A percentile compares a stretch with the other conserved stretches of the same genome.
Evolutionary conservation across 768 basidiomycete species (phyloP).

Genomic region (Pleurotus djamor): DNA sequence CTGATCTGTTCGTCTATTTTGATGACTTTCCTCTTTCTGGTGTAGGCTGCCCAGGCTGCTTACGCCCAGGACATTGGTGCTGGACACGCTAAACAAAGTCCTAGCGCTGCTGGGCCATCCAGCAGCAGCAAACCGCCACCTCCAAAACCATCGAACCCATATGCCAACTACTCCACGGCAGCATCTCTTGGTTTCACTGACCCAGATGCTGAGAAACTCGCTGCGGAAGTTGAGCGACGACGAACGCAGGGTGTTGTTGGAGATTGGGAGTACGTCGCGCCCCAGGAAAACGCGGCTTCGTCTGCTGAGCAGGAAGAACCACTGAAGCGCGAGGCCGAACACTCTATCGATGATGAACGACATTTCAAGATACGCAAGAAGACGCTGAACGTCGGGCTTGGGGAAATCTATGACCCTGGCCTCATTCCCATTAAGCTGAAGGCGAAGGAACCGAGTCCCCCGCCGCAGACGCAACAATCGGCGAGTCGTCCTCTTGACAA

Average conservation of each 20-base stretch:
- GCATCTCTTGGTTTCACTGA: conserved; percentile 80
- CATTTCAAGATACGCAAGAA: conserved; percentile 71
- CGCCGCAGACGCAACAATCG: conserved; percentile 10
- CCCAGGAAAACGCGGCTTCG: conserved; percentile 10
- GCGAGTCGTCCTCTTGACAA: neutral
- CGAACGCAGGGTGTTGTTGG: conserved; percentile 71
- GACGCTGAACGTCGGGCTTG: conserved; percentile 56
- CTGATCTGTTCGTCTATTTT: neutral
- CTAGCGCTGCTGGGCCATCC: conserved; percentile 17
- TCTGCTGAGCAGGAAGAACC: conserved; percentile 18
- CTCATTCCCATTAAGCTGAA: conserved; percentile 64
- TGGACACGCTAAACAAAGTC: conserved; percentile 47
- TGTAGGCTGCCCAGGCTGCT: conserved; percentile 75
- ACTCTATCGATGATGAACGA: conserved; percentile 37
- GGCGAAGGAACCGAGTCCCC: conserved; percentile 24
- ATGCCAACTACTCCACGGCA: conserved; percentile 86
- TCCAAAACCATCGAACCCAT: conserved; percentile 58
- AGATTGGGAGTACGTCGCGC: conserved; percentile 69
- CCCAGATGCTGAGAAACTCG: conserved; percentile 65
- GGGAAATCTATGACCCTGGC: conserved; percentile 82
- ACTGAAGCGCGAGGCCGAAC: conserved; percentile 35
- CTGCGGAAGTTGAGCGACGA: conserved; percentile 58
- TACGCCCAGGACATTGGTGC: conserved; percentile 77
- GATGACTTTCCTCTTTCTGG: conserved; percentile 1
- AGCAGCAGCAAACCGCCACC: conserved; percentile 36